Conservation (phyloP, 1,284 basidiomycete genomes). For the Pseudozyma pruni region DNA sequence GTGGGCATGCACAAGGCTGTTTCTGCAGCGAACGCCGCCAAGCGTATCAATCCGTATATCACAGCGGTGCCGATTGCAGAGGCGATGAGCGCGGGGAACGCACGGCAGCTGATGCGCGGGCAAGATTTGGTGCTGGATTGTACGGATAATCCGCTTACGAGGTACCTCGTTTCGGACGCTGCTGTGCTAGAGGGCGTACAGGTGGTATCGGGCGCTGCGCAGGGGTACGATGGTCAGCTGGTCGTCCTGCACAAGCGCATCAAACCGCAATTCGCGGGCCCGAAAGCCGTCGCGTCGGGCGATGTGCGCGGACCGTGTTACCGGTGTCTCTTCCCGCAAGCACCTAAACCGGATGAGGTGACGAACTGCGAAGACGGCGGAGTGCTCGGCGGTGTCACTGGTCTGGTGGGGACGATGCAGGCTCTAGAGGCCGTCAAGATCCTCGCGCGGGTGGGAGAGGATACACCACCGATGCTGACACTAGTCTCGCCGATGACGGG, state of each 20-base stretch:
- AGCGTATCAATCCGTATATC: constrained; percentile 59
- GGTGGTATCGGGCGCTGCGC: constrained; percentile 91
- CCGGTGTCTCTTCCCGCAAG: constrained; percentile 85
- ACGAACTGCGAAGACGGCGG: constrained; percentile 87
- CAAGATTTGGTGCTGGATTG: constrained; percentile 87
- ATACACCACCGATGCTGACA: constrained; percentile 73
- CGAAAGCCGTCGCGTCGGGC: constrained; percentile 1
- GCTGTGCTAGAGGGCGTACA: constrained; percentile 80
- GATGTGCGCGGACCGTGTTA: constrained; percentile 82
- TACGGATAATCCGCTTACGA: constrained; percentile 90
- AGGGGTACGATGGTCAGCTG: constrained; percentile 90
- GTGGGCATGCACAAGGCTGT: constrained; percentile 85
- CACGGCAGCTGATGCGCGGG: constrained; percentile 33
- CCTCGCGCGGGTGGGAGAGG: constrained; percentile 55
- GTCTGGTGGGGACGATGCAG: constrained; percentile 89
- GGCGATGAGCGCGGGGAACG: constrained; percentile 50
- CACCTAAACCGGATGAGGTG: constrained; percentile 62
- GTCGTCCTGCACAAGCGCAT: constrained; percentile 59
- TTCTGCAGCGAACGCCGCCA: constrained; percentile 75
- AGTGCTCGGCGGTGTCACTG: constrained; percentile 88
- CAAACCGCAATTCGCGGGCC: constrained; percentile 23
- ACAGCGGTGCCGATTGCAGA: constrained; percentile 32
- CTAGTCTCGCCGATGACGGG: constrained; percentile 78
- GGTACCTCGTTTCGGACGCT: constrained; percentile 92
- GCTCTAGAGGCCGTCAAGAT: constrained; percentile 86